Percentiles rank a stretch among this genome's conserved stretches.
These are phyloP conservation scores for Acrocalymma vagum DNA, from an alignment of 2,329 filamentous ascomycete genomes.

Conservation along the genomic window DNA sequence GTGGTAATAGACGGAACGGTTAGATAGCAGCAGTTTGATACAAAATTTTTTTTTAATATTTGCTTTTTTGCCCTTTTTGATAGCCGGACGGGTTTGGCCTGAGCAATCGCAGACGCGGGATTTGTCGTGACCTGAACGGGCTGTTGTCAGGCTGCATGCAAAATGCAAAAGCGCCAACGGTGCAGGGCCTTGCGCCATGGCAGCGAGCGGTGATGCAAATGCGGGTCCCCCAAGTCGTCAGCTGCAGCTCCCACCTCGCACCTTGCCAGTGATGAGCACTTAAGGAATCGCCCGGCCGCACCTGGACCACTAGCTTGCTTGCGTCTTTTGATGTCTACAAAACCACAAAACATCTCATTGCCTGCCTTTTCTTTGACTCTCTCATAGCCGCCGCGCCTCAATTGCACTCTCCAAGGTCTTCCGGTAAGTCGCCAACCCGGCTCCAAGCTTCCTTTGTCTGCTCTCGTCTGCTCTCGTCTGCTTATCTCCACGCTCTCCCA, in stretches of 20 bases:
- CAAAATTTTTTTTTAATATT: no score
- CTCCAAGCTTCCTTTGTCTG: no score
- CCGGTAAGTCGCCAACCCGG: no score
- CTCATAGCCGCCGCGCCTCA: slow-evolving; percentile 1
- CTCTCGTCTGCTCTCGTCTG: no score
- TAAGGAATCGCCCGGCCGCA: slow-evolving; percentile 32
- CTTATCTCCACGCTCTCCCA: no score
- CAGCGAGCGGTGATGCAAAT: slow-evolving; percentile 39
- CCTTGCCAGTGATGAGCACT: slow-evolving; percentile 29
- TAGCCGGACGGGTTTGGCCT: no score
- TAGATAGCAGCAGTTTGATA: no score
- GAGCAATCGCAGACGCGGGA: no score
- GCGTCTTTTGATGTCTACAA: slow-evolving; percentile 29
- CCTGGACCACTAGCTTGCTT: slow-evolving; percentile 17
- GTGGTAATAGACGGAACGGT: no score
- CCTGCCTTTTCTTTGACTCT: slow-evolving; percentile 2
- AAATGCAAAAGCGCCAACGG: slow-evolving; percentile 34
- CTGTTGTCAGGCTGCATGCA: slow-evolving; percentile 34
- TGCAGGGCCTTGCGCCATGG: slow-evolving; percentile 27
- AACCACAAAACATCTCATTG: slow-evolving; percentile 8
- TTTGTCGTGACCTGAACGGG: no score
- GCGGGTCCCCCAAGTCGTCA: slow-evolving; percentile 35
- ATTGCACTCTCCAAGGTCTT: slow-evolving; percentile 19
- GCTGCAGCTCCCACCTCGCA: no score
- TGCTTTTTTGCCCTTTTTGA: no score